phyloP scores from a whole-genome alignment of 768 basidiomycete genomes.

The Boletellus ananas region DNA sequence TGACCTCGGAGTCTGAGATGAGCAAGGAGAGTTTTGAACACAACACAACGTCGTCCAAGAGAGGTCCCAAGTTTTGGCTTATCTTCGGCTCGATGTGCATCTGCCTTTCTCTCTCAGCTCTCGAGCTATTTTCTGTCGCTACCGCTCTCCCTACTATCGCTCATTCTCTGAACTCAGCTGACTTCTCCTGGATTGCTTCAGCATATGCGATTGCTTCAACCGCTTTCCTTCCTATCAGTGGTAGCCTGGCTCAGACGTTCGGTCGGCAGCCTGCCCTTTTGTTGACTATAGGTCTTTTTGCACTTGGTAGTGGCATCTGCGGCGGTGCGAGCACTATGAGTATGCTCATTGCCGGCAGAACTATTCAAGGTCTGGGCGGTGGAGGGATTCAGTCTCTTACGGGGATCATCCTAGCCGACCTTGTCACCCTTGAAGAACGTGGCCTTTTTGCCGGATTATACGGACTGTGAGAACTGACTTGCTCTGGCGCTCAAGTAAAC shows the following conservation, averaged over 20 bases:
- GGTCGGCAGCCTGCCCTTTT: slow-evolving; percentile 29
- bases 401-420: slow-evolving; percentile 39
- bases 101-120: slow-evolving; percentile 26
- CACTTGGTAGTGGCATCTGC: slow-evolving; percentile 35
- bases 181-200: slow-evolving; percentile 37
- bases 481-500: background rate
- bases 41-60: slow-evolving; percentile 1
- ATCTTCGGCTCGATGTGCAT: slow-evolving; percentile 24
- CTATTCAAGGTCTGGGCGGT: slow-evolving; percentile 35
- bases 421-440: slow-evolving; percentile 40
- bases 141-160: slow-evolving; percentile 36
- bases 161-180: slow-evolving; percentile 19
- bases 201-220: slow-evolving; percentile 36
- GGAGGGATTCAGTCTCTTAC: slow-evolving; percentile 35
- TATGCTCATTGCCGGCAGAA: slow-evolving; percentile 23
- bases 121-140: slow-evolving; percentile 26
- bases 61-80: slow-evolving; percentile 24
- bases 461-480: slow-evolving; percentile 7
- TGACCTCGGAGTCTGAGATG: no score
- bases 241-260: slow-evolving; percentile 29
- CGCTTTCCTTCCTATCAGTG: slow-evolving; percentile 36
- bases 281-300: slow-evolving; percentile 23
- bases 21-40: no score
- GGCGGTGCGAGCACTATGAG: slow-evolving; percentile 24
- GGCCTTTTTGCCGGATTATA: slow-evolving; percentile 34